Evolutionary conservation across 108 stramenopile genomes (phyloP).

Genomic region (Skeletonema potamos): DNA sequence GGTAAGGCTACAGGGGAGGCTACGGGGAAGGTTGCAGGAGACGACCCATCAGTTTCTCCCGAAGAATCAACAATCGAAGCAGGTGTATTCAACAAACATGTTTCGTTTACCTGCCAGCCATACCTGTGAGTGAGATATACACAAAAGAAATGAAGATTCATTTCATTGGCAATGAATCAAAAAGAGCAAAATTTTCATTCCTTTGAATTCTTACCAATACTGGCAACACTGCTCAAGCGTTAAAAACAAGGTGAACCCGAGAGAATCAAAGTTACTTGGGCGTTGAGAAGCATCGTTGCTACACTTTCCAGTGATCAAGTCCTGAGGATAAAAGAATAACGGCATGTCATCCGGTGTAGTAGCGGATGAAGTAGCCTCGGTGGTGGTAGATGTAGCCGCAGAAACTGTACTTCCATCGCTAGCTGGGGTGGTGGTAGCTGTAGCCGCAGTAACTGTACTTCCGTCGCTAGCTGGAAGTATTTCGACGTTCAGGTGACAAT

Average conservation of each 20-base stretch:
- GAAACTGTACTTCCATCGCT: no score
- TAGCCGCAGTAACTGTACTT: background rate
- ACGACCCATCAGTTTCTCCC: background rate
- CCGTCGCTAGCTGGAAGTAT: no score
- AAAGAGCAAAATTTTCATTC: no score
- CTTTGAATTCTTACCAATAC: background rate
- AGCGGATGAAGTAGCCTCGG: background rate
- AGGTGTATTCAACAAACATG: background rate
- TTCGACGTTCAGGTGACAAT: background rate
- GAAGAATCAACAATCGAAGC: background rate
- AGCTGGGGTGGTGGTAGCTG: background rate
- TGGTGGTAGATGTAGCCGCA: background rate
- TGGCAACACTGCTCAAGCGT: background rate
- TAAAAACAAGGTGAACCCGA: background rate
- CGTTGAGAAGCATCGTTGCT: background rate
- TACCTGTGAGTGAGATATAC: background rate
- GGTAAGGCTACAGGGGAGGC: background rate
- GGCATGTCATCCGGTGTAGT: background rate
- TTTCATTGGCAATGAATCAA: background rate
- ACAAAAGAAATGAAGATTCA: background rate
- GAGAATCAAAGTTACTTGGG: background rate
- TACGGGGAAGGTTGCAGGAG: background rate
- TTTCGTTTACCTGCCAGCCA: background rate
- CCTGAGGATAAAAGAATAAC: background rate
- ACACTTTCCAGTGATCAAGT: background rate